phyloP scores from a whole-genome alignment of 2,329 filamentous ascomycete species.

The Arthrobotrys pseudoclavata region DNA sequence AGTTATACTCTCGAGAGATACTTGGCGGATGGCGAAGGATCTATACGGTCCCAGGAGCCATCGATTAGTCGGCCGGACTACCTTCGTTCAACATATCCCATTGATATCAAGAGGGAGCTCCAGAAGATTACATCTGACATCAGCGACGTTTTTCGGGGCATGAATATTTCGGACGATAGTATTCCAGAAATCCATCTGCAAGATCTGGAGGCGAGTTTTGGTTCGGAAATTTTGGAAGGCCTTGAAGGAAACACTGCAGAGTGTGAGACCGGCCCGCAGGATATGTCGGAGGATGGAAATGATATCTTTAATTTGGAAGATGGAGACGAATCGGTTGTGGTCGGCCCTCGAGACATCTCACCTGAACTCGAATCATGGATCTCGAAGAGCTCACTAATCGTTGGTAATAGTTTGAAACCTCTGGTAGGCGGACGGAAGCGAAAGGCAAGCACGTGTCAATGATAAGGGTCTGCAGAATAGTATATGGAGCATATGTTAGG shows the following conservation, averaged over 20 bases:
- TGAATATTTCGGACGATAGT: slow-evolving; percentile 31
- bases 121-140: slow-evolving; percentile 51
- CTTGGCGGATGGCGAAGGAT: slow-evolving; percentile 32
- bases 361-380: slow-evolving; percentile 57
- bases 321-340: slow-evolving; percentile 38
- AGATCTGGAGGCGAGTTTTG: slow-evolving; percentile 40
- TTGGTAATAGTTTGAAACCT: slow-evolving; percentile 54
- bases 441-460: slow-evolving; percentile 58
- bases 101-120: slow-evolving; percentile 57
- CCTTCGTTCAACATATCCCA: slow-evolving; percentile 46
- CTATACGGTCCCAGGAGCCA: slow-evolving; percentile 26
- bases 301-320: slow-evolving; percentile 45
- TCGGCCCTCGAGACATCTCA: slow-evolving; percentile 45
- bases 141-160: slow-evolving; percentile 34
- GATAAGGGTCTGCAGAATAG: slow-evolving; percentile 38
- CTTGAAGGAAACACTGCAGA: slow-evolving; percentile 37
- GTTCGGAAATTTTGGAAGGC: slow-evolving; percentile 34
- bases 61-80: slow-evolving; percentile 48
- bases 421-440: slow-evolving; percentile 52
- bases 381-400: slow-evolving; percentile 59
- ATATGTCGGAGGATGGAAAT: slow-evolving; percentile 14
- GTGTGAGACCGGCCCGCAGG: slow-evolving; percentile 29
- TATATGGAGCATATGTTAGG: slow-evolving; percentile 40
- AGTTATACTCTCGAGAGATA: slow-evolving; percentile 46
- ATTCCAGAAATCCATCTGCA: slow-evolving; percentile 20